Evolutionary conservation across 23 red algal genomes (phyloP), one percentile per base, ranked within the genome.

Genomic region (Gracilaria domingensis): DNA sequence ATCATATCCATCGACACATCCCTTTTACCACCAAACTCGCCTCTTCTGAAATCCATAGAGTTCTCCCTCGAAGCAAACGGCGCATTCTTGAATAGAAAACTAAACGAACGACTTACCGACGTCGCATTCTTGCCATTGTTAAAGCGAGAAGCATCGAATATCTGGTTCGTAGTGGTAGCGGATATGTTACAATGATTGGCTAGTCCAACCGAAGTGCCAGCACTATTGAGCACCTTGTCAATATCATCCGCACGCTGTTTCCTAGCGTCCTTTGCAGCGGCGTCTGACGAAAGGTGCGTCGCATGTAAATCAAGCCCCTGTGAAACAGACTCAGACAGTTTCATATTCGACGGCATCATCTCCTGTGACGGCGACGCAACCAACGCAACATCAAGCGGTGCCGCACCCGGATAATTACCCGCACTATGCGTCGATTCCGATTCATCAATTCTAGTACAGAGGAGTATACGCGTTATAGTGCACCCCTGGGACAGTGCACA

Each of bases 1-100:
- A 90, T 76, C 53, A 90, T 66, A 49, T 90, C 87, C 71, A 90
- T 69, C 16, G 87, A 90, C 87, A 90, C 79, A 8, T 90, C 87
- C 7, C 87, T 74, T 17, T 61, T 81, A 17, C 69, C 87, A 37
- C 57, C 74, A 25, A 90, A 69, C 12, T 71, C 59, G 30, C 75
- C 44, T 33, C 81, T 90, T 33, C 87, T 47, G 79, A 90, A 90
- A 36, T 90, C 87, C 87, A 90, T 90, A 14, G 87, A 90, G 48
- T 74, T 81, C 47, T 90, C 87, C 48, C 87, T 66, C 38, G 87
- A 90, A 25, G 74, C 73, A 29, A 88, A 88, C 35, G 65, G 84
- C n/a, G 58, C 84, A 20, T 38, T 64, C 42, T 81, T 90, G 40
- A 80, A 24, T 28, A 90, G 32, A 69, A 90, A 90, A 36, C 87